Evolutionary conservation across 2,329 filamentous ascomycete genomes (phyloP), one percentile per base, ranked within the genome.

Genomic region (Hypoxylon rubiginosum): DNA sequence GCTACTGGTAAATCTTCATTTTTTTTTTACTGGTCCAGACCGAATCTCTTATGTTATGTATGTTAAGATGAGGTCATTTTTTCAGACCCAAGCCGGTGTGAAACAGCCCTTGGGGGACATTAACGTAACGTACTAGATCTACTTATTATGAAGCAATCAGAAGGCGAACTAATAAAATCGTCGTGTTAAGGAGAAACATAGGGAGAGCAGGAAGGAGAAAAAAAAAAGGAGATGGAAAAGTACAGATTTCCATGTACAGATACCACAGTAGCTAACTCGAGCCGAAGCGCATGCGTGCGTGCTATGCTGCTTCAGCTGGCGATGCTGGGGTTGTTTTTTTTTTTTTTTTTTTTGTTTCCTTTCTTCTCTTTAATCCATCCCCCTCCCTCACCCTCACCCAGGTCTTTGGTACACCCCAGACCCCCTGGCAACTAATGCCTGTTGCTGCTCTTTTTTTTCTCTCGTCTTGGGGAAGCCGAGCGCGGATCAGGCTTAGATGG

Each of bases 401-500:
- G 67, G 67, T 70, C 62, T 68, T 70, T 69, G 69, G 67, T 70
- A 70, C 62, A 57, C 59, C 58, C 53, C 32, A 56, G 58, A 54
- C 49, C 67, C 68, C 62, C 64, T 65, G 62, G 61, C 54, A 57
- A 21, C 45, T 13, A 30, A 66, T 65, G 62, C 66, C 50, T 65
- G 63, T 64, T 48, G 58, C 48, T 66, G 43, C 56, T 54, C 51
- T 58, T 58, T 60, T 63, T 58, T 60, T 63, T 64, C 64, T 60
- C 54, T 71, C 69, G 66, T 68, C 71, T 71, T 70, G 71, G 71
- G 69, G 67, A 69, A 70, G 69, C 65, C 68, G 59, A 69, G 64
- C 60, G 67, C 63, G 66, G 70, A 73, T 72, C 71, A 69, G 66
- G 66, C 62, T 71, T 70, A 67, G 69, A 61, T 59, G 52, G 61